phyloP scores from a whole-genome alignment of 306 rosid genomes.

The Inga leiocalycina region DNA sequence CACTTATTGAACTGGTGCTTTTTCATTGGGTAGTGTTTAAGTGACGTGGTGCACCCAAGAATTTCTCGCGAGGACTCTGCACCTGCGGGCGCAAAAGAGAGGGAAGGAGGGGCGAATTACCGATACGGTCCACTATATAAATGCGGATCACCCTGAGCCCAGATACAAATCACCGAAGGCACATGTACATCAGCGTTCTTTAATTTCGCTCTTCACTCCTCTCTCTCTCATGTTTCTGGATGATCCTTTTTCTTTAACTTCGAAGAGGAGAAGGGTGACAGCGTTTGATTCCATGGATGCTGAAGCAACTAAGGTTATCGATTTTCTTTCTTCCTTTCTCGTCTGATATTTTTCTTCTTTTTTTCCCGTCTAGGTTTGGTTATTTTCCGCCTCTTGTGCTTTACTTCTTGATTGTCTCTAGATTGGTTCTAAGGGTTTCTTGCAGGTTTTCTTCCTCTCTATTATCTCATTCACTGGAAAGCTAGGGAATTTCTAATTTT shows the following conservation, averaged over 20 bases:
- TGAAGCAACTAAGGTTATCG: conserved; percentile 51
- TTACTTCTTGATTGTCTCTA: neutral
- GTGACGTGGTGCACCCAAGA: no score
- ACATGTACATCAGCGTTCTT: neutral
- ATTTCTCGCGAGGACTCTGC: no score
- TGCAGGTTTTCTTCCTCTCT: neutral
- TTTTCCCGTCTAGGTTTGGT: conserved; percentile 43
- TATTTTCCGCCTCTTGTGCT: neutral
- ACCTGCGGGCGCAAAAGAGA: no score
- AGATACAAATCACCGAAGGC: neutral
- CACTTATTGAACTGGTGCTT: no score
- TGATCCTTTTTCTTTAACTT: conserved; percentile 38
- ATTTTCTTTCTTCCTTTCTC: neutral
- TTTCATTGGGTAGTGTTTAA: no score
- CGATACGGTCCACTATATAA: neutral
- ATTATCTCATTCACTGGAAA: neutral
- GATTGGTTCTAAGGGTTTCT: neutral
- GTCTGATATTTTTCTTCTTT: conserved; percentile 8
- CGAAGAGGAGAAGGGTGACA: conserved; percentile 63
- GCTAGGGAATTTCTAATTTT: neutral
- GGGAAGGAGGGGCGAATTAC: neutral
- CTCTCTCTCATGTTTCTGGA: conserved; percentile 55
- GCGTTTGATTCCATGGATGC: conserved; percentile 58
- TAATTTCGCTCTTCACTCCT: neutral
- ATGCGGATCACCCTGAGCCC: neutral